Conservation (phyloP, 1,284 basidiomycete species). For the Heterobasidion parviporum region DNA sequence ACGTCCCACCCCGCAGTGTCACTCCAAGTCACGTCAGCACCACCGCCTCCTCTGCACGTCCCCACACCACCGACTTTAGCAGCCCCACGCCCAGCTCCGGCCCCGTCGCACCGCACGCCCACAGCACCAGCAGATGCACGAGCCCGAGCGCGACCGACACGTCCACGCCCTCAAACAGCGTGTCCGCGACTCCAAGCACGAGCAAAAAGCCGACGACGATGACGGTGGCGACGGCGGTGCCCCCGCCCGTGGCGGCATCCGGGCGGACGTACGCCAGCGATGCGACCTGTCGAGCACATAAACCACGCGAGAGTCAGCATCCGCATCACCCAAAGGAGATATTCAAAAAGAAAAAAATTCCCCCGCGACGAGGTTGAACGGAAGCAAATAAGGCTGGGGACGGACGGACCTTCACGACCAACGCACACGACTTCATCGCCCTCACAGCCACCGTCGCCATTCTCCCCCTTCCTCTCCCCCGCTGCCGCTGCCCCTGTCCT, state of each 20-base stretch:
- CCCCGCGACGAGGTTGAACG: too few species aligned
- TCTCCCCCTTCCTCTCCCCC: not conserved
- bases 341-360: too few species aligned
- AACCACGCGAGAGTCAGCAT: not conserved
- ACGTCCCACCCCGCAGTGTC: too few species aligned
- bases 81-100: too few species aligned
- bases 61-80: too few species aligned
- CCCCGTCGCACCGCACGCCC: not conserved
- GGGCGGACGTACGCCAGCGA: conserved; percentile 5
- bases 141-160: conserved; percentile 2
- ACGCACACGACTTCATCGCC: conserved; percentile 21
- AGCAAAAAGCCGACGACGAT: conserved; percentile 4
- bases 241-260: not conserved
- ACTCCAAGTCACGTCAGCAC: too few species aligned
- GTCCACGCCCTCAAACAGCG: conserved; percentile 4
- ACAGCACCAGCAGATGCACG: conserved; percentile 5
- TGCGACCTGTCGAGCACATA: conserved; percentile 5
- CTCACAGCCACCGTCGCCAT: conserved; percentile 12
- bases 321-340: too few species aligned
- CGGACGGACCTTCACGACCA: conserved; percentile 36
- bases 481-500: not conserved
- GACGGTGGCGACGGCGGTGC: not conserved
- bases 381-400: too few species aligned
- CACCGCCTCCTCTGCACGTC: too few species aligned
- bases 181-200: conserved; percentile 6